Evolutionary conservation across 345 rosid genomes (phyloP), one percentile per base, ranked within the genome.

Genomic region (Melaleuca alternifolia): DNA sequence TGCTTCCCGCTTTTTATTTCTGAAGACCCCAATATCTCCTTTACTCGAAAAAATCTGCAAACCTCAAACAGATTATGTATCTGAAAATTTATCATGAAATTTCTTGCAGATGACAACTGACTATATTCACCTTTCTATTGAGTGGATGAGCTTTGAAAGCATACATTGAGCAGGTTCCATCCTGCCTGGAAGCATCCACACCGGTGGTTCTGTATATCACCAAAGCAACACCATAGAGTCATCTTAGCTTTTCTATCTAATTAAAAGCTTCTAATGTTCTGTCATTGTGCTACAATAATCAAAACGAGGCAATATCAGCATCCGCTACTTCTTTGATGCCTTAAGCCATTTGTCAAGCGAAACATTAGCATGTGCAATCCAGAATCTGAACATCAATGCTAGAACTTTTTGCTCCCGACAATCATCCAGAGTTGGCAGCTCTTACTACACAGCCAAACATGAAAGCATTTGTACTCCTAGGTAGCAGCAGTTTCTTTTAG

Each of bases 11-110:
- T 95, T 96, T 93, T 86, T 90, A 89, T 92, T 95, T 86, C 91
- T 92, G 84, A 93, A 93, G 85, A 95, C 88, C 9, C 98, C 99
- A 53, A 94, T 90, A 83, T 96, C 96, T 79, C 98, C 98, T 93
- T 91, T 94, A 86, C 96, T 94, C 86, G 97, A 92, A 87, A 95
- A 90, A 91, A 96, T 91, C 98, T 96, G 92, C 88, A 91, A 83
- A 71, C 56, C 76, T 51, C 82, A 50, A 77, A 84, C 4, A 61
- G 57, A 52, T 48, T 75, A 50, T 50, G 83, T 5, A 48, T 84
- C 26, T 41, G 50, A 52, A 30, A 28, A 52, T 15, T 16, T 83
- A 65, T 59, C 50, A 51, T 48, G 79, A 51, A 83, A 51, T 46
- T 79, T 54, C 85, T 54, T 88, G 85, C 85, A 88, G 62, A 84